Percentiles rank a stretch among this genome's conserved stretches.
Conservation (phyloP, 495 filamentous ascomycete genomes). For the Penicillium alfredii region DNA sequence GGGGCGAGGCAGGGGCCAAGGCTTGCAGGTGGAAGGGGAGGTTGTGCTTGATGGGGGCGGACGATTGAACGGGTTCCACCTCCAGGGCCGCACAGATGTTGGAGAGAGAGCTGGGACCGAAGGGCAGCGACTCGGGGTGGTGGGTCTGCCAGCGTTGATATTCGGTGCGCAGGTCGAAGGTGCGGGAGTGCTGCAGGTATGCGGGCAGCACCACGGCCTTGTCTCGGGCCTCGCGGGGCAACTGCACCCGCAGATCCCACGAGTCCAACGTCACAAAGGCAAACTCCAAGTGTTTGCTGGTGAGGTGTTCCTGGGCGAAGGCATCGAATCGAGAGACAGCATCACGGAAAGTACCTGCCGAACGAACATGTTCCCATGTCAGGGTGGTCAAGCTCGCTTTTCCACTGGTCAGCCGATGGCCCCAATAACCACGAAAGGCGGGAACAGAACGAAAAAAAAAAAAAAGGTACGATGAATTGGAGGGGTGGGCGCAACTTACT, state of each 20-base stretch:
- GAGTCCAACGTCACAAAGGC: conserved; percentile 97
- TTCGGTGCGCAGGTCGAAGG: conserved; percentile 93
- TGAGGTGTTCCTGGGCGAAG: conserved; percentile 84
- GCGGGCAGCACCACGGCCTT: conserved; percentile 96
- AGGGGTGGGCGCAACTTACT: conserved; percentile 57
- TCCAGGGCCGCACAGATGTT: conserved; percentile 98
- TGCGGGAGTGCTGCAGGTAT: conserved; percentile 93
- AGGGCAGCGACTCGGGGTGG: conserved; percentile 93
- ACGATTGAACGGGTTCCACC: conserved; percentile 92
- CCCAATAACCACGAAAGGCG: too few relatives aligned
- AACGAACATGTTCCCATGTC: conserved; percentile 98
- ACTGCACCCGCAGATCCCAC: conserved; percentile 96
- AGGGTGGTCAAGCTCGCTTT: conserved; percentile 93
- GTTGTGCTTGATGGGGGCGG: conserved; percentile 97
- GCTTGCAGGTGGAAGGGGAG: conserved; percentile 97
- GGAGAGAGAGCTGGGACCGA: conserved; percentile 86
- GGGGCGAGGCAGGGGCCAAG: conserved; percentile 90
- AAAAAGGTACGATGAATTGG: too few relatives aligned
- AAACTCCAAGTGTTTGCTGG: conserved; percentile 82
- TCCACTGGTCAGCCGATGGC: conserved; percentile 28
- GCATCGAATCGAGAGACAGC: conserved; percentile 90
- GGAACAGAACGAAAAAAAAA: too few relatives aligned
- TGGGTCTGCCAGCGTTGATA: conserved; percentile 98
- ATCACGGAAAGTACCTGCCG: conserved; percentile 92
- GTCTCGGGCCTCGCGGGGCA: conserved; percentile 93